These are phyloP conservation scores for Terfezia boudieri DNA, from an alignment of 495 filamentous ascomycete genomes.

Conservation along the genomic window DNA sequence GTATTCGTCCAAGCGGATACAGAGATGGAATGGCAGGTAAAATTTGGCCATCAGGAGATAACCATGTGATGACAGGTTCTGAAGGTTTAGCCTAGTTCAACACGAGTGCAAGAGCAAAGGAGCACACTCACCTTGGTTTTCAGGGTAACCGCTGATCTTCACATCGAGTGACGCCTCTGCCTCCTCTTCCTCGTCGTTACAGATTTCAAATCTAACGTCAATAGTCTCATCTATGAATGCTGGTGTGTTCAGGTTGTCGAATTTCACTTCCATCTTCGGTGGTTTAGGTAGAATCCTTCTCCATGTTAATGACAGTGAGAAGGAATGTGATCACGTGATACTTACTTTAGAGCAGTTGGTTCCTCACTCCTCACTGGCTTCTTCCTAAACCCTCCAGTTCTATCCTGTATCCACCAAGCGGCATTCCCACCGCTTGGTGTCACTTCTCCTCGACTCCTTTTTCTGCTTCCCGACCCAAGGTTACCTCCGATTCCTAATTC, in stretches of 20 bases:
- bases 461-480: neutral
- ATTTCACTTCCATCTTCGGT: conserved; percentile 62
- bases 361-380: conserved; percentile 28
- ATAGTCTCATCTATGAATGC: conserved; percentile 58
- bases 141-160: conserved; percentile 33
- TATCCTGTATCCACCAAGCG: conserved; percentile 9
- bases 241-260: conserved; percentile 41
- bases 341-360: conserved; percentile 7
- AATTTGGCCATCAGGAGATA: conserved; percentile 1
- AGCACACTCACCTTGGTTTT: conserved; percentile 5
- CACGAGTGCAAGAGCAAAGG: neutral
- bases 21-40: conserved; percentile 4
- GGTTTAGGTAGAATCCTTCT: conserved; percentile 60
- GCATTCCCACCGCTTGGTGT: conserved; percentile 5
- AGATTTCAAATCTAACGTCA: conserved; percentile 39
- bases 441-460: neutral
- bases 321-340: neutral
- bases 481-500: conserved; percentile 1
- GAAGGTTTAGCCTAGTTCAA: conserved; percentile 15
- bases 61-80: conserved; percentile 12
- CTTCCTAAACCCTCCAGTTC: conserved; percentile 11
- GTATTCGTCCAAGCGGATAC: conserved; percentile 27
- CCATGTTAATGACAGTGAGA: conserved; percentile 19
- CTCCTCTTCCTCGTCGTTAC: conserved; percentile 68
- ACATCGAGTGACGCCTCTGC: conserved; percentile 47